These are phyloP conservation scores for Arthrobotrys megalospora DNA, from an alignment of 2,329 filamentous ascomycete genomes.

Conservation along the genomic window DNA sequence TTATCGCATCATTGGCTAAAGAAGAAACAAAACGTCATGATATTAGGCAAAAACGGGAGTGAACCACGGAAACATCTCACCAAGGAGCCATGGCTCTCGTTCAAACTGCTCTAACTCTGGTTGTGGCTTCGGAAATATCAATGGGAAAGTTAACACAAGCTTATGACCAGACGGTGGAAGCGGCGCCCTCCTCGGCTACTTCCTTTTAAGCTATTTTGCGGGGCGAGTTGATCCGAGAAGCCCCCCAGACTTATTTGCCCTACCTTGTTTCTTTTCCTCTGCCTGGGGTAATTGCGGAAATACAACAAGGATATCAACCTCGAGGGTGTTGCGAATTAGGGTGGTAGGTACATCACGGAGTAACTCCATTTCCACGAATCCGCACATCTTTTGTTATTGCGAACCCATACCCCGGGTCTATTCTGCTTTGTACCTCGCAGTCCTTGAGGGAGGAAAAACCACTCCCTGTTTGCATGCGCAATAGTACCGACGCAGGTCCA, in stretches of 20 bases:
- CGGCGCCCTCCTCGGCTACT: constrained; percentile 56
- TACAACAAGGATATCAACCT: constrained; percentile 43
- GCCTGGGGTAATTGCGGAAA: constrained; percentile 37
- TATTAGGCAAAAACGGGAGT: constrained; percentile 60
- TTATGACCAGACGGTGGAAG: constrained; percentile 27
- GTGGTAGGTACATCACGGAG: constrained; percentile 41
- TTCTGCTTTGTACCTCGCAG: constrained; percentile 30
- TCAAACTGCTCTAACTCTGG: constrained; percentile 4
- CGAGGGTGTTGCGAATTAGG: constrained; percentile 23
- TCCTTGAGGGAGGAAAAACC: constrained; percentile 26
- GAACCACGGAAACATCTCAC: constrained; percentile 56
- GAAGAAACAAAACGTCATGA: constrained; percentile 47
- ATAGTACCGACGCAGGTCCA: constrained; percentile 56
- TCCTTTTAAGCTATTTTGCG: constrained; percentile 59
- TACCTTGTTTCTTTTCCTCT: constrained; percentile 6
- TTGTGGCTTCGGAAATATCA: constrained; percentile 39
- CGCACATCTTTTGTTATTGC: constrained; percentile 35
- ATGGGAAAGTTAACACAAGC: constrained; percentile 15
- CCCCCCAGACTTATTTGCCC: constrained; percentile 1
- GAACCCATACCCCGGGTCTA: constrained; percentile 39
- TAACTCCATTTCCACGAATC: constrained; percentile 61
- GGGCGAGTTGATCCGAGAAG: constrained; percentile 60
- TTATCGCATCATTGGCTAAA: constrained; percentile 50
- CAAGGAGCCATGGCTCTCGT: constrained; percentile 46
- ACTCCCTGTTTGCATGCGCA: constrained; percentile 29